Base-by-base conservation (phyloP, 1,139 yeast genomes). In the Lodderomyces theae region DNA sequence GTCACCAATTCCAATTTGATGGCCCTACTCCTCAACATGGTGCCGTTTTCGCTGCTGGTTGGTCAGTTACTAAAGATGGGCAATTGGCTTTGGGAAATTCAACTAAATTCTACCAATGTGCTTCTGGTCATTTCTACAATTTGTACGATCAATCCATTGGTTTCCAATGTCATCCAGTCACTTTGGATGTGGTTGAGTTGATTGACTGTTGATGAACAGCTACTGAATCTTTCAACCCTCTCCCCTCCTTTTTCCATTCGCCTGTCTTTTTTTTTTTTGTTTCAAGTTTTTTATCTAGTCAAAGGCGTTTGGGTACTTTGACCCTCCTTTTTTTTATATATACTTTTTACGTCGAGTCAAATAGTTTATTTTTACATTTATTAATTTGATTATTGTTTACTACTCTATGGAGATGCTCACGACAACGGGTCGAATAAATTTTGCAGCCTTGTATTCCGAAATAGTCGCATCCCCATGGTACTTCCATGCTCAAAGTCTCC, bases 401-500 rank as follows among this genome's bases (percentile, higher is more conserved):
- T n/a, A n/a, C n/a, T n/a, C n/a, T n/a, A n/a, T n/a, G n/a, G n/a
- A n/a, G n/a, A n/a, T n/a, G n/a, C n/a, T n/a, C n/a, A 44, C 15
- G 42, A 38, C 30, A 34, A 34, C 6, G 82, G 83, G 54, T 77
- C 81, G 51, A 77, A 79, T 50, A 71, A 72, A 56, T 63, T 58
- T 54, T 74, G 75, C 40, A 70, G 49, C 35, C 55, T 54, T 4
- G 79, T 69, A 37, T 65, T 63, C 45, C 66, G 60, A 53, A 79
- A 77, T 26, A 78, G 75, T 46, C 82, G 64, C 83, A 77, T 79
- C 22, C 82, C 83, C 69, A 74, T 66, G 24, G 80, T 75, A 25
- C 75, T 70, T 18, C 46, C 49, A 36, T 42, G 24, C 12, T 22
- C 38, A 21, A 40, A 42, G 16, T 40, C 47, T 33, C 37, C 37